phyloP scores from a whole-genome alignment of 257 asterid species.

The Nicotiana obtusifolia region DNA sequence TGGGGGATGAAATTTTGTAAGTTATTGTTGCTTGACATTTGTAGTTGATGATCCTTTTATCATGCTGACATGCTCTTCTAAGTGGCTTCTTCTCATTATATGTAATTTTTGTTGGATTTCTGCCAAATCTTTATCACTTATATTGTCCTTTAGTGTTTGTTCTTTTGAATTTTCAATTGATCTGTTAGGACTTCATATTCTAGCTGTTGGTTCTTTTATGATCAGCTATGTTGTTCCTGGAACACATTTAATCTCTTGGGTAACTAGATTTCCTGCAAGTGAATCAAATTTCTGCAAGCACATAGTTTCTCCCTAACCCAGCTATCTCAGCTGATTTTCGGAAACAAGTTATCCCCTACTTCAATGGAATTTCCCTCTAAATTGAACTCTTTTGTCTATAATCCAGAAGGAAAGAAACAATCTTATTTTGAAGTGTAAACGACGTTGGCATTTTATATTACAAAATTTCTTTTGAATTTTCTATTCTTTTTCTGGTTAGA shows the following conservation, averaged over 20 bases:
- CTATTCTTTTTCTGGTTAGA: neutral
- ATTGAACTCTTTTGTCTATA: neutral
- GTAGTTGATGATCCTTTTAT: neutral
- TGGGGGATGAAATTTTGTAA: conserved; percentile 95
- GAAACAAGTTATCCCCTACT: neutral
- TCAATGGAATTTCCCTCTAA: neutral
- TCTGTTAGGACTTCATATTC: neutral
- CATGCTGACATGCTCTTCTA: neutral
- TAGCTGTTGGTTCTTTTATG: neutral
- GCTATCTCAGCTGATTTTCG: neutral
- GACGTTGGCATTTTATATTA: neutral
- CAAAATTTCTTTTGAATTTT: neutral
- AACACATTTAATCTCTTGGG: neutral
- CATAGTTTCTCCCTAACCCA: neutral
- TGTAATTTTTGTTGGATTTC: neutral
- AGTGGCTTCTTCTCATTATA: neutral
- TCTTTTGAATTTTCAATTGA: conserved; percentile 4
- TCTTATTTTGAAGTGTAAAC: neutral
- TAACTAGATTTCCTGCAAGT: neutral
- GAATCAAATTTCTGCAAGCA: neutral
- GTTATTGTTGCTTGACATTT: conserved; percentile 22
- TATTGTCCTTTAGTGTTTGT: neutral
- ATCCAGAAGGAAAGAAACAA: neutral
- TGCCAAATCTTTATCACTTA: neutral
- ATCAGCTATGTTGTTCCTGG: neutral